Base-by-base conservation (phyloP, 371 early-diverging fungal species). In the Batkoa obscura region DNA sequence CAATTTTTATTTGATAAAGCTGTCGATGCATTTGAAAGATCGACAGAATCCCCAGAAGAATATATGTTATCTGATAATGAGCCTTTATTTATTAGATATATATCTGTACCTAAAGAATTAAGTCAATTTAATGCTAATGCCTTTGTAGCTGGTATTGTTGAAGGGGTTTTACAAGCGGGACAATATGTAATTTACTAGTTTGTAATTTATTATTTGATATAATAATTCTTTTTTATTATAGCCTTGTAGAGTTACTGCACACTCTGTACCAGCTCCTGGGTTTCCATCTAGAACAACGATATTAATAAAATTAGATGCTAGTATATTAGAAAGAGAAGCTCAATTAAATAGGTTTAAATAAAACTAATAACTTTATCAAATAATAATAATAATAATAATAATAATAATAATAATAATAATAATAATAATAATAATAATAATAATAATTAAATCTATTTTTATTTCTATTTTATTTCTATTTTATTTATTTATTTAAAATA, bases 31-130 rank as follows among this genome's bases (percentile, higher is more conserved):
- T 71, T 92, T 41, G 93, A 92, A 62, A 87, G 86, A 64, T 83
- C 86, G 56, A 92, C 91, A 2, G 94, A 95, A 51, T 80, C 81
- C 60, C 90, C 91, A 43, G 95, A 95, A 58, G 94, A 96, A 78
- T 86, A 94, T 62, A 96, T 96, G 97, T 88, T 96, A 38, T 85
- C 86, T 15, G 97, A 96, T 66, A 93, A 94, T 60, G 94, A 96
- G 50, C 94, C 93, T 1, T 56, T 82, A 5, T 70, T 92, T 41
- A 80, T 78, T 42, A 82, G 80, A 64, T 94, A 81, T 68, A 88
- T 96, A 48, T 89, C 93, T 2, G 81, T 91, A 3, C 95, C 97
- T 0, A 86, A 82, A 61, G 97, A 96, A 59, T 72, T 91, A 58
- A 75, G 88, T 31, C 81, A 83, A 45, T 77, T 96, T 15, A 91